Evolutionary conservation across 768 basidiomycete species (phyloP).

Genomic region (Tricholoma sp.): DNA sequence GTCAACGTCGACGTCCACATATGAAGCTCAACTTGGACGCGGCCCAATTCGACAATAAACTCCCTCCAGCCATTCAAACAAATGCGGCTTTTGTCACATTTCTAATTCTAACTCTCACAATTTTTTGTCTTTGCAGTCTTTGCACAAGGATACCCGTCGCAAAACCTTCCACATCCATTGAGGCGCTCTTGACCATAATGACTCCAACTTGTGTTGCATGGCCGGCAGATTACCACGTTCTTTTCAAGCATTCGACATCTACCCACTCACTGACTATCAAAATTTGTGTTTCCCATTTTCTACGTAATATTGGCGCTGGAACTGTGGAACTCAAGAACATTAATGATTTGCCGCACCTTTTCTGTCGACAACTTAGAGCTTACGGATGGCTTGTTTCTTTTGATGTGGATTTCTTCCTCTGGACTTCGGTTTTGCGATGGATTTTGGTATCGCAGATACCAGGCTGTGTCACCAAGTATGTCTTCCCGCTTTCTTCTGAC

Average conservation of each 20-base stretch:
- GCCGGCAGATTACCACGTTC: conserved; percentile 31
- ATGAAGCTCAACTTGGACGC: background rate
- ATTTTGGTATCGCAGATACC: conserved; percentile 21
- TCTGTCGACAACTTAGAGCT: conserved; percentile 26
- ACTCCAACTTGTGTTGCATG: conserved; percentile 41
- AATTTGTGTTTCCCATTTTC: conserved; percentile 30
- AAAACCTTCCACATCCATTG: conserved; percentile 14
- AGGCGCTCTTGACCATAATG: conserved; percentile 37
- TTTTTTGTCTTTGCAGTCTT: conserved; percentile 3
- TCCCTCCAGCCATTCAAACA: background rate
- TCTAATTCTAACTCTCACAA: background rate
- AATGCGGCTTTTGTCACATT: background rate
- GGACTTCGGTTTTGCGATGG: conserved; percentile 33
- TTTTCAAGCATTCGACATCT: conserved; percentile 19
- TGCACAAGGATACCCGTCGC: conserved; percentile 5
- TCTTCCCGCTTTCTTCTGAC: background rate
- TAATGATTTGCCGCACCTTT: conserved; percentile 31
- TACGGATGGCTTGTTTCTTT: conserved; percentile 36
- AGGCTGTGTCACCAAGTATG: conserved; percentile 6
- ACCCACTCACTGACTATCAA: conserved; percentile 18
- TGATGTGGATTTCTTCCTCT: conserved; percentile 26
- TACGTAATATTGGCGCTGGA: conserved; percentile 33
- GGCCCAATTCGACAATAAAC: background rate
- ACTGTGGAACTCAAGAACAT: conserved; percentile 41
- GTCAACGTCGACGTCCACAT: too few relatives aligned